These are phyloP conservation scores for Ramaria sp. DNA, from an alignment of 768 basidiomycete genomes.

Conservation along the genomic window DNA sequence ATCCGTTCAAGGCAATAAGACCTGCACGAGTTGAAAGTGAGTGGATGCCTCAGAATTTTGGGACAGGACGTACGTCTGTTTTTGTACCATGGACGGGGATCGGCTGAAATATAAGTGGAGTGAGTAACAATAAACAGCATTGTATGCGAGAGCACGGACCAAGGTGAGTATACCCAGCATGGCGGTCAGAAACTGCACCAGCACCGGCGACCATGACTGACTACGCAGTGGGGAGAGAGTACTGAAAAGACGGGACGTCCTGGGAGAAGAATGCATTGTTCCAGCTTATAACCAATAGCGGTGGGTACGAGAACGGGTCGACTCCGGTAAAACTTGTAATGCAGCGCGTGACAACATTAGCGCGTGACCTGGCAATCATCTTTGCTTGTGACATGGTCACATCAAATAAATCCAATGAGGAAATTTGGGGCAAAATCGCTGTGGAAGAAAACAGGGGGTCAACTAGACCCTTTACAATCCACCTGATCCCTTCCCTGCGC, in stretches of 20 bases:
- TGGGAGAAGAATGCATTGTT: slow-evolving; percentile 6
- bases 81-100: slow-evolving; percentile 67
- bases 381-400: no score
- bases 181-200: slow-evolving; percentile 21
- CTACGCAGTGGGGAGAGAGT: neutral
- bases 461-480: no score
- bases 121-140: slow-evolving; percentile 16
- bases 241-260: neutral
- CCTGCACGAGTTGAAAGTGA: slow-evolving; percentile 20
- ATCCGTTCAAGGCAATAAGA: slow-evolving; percentile 50
- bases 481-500: no score
- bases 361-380: neutral
- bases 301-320: neutral
- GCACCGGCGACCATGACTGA: slow-evolving; percentile 39
- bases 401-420: no score
- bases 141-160: neutral
- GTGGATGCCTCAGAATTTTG: neutral
- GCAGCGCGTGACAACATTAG: neutral
- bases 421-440: no score
- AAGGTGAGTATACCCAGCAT: slow-evolving; percentile 1
- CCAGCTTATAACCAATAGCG: neutral
- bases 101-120: slow-evolving; percentile 36
- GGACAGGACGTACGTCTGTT: slow-evolving; percentile 43
- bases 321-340: neutral
- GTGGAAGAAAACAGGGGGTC: no score